phyloP scores from a whole-genome alignment of 2,329 filamentous ascomycete genomes.

The Monosporascus ibericus region DNA sequence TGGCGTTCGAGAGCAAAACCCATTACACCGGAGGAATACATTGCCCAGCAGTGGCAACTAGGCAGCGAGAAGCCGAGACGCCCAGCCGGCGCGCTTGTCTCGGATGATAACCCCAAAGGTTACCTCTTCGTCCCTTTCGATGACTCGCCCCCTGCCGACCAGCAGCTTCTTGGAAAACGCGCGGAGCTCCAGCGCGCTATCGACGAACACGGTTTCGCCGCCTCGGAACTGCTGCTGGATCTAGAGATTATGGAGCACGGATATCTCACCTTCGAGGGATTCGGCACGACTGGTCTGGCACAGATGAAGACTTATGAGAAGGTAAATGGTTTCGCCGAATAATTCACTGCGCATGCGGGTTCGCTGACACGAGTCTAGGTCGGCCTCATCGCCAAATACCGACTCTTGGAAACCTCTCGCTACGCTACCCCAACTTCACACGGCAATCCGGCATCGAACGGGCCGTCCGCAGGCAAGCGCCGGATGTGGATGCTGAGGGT shows the following conservation, averaged over 20 bases:
- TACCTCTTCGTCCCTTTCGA: conserved; percentile 1
- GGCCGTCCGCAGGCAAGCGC: no score
- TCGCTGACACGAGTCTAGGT: conserved; percentile 1
- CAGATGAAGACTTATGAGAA: conserved; percentile 9
- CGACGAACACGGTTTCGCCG: not conserved
- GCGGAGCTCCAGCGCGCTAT: not conserved
- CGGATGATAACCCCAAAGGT: not conserved
- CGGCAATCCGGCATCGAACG: no score
- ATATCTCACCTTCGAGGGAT: conserved; percentile 4
- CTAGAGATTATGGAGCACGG: conserved; percentile 9
- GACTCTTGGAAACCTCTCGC: not conserved
- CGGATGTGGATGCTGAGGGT: conserved; percentile 1
- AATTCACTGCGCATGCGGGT: no score
- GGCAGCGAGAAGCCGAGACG: not conserved
- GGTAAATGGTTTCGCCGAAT: conserved; percentile 3
- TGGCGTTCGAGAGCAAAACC: conserved; percentile 3
- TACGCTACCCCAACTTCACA: not conserved
- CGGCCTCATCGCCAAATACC: conserved; percentile 4
- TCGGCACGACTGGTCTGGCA: not conserved
- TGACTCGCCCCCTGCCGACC: not conserved
- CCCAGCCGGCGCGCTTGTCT: not conserved
- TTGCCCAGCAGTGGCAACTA: not conserved
- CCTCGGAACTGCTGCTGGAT: conserved; percentile 7
- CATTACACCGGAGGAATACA: not conserved
- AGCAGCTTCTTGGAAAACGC: not conserved